Percentiles rank a stretch among this genome's conserved stretches.
Conservation (phyloP, 208 protist species). For the Wallacemonas rigidus region DNA sequence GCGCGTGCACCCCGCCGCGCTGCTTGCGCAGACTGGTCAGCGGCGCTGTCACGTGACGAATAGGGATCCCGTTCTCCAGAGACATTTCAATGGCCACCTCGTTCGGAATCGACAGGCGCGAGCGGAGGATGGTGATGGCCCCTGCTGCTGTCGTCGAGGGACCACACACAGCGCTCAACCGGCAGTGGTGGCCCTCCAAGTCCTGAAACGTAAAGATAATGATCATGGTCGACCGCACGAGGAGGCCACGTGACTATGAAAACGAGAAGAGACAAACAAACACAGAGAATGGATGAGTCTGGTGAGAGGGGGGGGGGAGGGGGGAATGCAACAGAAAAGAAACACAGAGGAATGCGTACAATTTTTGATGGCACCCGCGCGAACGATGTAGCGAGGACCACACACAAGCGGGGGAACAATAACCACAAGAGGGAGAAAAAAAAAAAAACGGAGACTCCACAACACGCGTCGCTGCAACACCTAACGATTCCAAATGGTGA, state of each 20-base stretch:
- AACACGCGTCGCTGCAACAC: not conserved
- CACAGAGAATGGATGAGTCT: not conserved
- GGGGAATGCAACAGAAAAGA: not conserved
- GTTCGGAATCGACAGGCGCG: slow-evolving; percentile 32
- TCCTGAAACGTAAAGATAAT: slow-evolving; percentile 39
- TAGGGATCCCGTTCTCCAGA: slow-evolving; percentile 38
- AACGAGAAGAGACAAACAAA: slow-evolving; percentile 1
- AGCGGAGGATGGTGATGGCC: slow-evolving; percentile 37
- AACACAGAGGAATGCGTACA: not conserved
- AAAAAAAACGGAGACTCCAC: slow-evolving; percentile 10
- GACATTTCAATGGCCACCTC: slow-evolving; percentile 37
- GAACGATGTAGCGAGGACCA: not conserved
- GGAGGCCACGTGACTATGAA: not conserved
- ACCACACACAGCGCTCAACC: slow-evolving; percentile 27
- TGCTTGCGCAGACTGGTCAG: slow-evolving; percentile 52
- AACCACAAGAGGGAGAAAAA: not conserved
- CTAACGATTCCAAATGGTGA: not conserved
- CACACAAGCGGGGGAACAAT: not conserved
- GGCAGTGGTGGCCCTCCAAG: slow-evolving; percentile 15
- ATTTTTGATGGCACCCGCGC: too few species aligned
- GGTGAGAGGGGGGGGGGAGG: too few species aligned
- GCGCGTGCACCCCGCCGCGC: slow-evolving; percentile 27
- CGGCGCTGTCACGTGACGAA: slow-evolving; percentile 39
- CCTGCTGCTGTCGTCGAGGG: slow-evolving; percentile 44
- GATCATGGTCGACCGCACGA: slow-evolving; percentile 31